A percentile compares a stretch with the other conserved stretches of the same genome.
Conservation (phyloP, 2,329 filamentous ascomycete species). For the Hypomyces perniciosus region DNA sequence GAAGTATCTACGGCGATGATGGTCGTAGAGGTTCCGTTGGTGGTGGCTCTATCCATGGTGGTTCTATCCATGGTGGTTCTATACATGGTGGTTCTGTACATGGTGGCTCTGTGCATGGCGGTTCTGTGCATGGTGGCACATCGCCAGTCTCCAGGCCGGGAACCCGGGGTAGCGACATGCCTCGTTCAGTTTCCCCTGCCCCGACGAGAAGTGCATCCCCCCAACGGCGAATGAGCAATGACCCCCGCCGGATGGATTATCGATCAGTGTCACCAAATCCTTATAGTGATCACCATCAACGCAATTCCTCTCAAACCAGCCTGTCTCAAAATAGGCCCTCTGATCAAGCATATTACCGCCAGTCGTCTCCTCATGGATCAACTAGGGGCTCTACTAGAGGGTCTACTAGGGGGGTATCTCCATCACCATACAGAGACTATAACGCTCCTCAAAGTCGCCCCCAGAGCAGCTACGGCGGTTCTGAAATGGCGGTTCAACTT, state of each 20-base stretch:
- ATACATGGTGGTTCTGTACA: conserved; percentile 51
- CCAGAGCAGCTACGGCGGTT: conserved; percentile 43
- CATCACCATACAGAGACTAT: conserved; percentile 42
- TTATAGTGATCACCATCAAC: conserved; percentile 40
- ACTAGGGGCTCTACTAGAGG: conserved; percentile 39
- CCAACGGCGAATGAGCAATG: conserved; percentile 41
- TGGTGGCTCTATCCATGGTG: conserved; percentile 10
- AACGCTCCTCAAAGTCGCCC: conserved; percentile 38
- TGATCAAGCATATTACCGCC: conserved; percentile 45
- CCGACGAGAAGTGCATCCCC: conserved; percentile 60
- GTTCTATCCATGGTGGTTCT: conserved; percentile 15
- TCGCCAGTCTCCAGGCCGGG: conserved; percentile 48
- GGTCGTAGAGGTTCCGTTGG: conserved; percentile 23
- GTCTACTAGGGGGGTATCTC: conserved; percentile 41
- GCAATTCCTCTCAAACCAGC: conserved; percentile 33
- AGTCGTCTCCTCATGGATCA: conserved; percentile 45
- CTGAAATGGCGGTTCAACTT: conserved; percentile 64
- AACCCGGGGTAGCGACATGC: conserved; percentile 54
- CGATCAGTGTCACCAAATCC: conserved; percentile 59
- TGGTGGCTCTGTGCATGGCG: conserved; percentile 32
- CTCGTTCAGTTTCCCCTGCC: conserved; percentile 60
- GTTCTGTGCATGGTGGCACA: conserved; percentile 20
- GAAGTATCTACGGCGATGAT: conserved; percentile 62
- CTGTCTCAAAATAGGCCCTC: conserved; percentile 40
- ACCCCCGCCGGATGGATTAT: conserved; percentile 36